These are phyloP conservation scores for Diddensiella santjacobensis DNA, from an alignment of 805 yeast species.

Conservation along the genomic window DNA sequence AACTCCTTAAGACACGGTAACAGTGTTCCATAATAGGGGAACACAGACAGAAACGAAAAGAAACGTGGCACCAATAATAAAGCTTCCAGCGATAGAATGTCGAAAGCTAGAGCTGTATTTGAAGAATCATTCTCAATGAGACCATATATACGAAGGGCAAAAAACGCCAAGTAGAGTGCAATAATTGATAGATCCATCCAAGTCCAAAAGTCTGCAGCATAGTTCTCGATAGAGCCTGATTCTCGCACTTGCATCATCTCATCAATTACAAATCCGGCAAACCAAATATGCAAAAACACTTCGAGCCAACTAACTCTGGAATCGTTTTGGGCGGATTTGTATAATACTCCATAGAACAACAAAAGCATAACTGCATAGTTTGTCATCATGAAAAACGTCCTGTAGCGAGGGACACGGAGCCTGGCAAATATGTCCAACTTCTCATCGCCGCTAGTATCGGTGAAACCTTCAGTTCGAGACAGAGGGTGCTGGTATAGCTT, in stretches of 20 bases:
- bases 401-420: constrained; percentile 33
- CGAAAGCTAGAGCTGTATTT: constrained; percentile 27
- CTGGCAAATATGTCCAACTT: constrained; percentile 28
- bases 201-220: constrained; percentile 31
- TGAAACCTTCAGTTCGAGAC: neutral
- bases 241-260: constrained; percentile 58
- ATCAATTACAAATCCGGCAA: constrained; percentile 85
- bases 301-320: constrained; percentile 21
- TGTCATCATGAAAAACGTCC: constrained; percentile 29
- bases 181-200: constrained; percentile 29
- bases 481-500: constrained; percentile 21
- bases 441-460: neutral
- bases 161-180: constrained; percentile 19
- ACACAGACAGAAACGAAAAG: constrained; percentile 30
- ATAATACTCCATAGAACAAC: constrained; percentile 29
- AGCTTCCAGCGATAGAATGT: constrained; percentile 31
- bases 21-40: constrained; percentile 34
- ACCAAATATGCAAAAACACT: constrained; percentile 72
- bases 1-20: constrained; percentile 33
- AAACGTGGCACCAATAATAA: constrained; percentile 31
- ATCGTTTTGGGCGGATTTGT: constrained; percentile 12
- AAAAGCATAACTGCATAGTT: constrained; percentile 29
- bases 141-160: constrained; percentile 24
- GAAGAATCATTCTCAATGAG: constrained; percentile 12
- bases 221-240: constrained; percentile 28